Base-by-base conservation (phyloP, 495 filamentous ascomycete genomes). In the Daldinia loculata region DNA sequence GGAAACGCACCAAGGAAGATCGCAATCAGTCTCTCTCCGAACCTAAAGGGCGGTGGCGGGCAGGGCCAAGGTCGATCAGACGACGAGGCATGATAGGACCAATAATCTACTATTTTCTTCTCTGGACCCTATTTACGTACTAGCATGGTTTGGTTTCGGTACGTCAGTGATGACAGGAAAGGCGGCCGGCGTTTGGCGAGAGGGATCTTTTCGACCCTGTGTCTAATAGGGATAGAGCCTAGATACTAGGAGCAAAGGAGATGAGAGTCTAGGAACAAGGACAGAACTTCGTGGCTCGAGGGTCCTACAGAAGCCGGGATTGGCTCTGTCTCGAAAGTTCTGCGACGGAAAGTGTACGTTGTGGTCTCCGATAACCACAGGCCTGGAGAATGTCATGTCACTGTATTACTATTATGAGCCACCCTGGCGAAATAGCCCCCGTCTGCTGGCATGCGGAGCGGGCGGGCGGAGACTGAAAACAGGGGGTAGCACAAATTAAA, bases 11-110 rank as follows among this genome's bases (percentile, higher is more conserved):
- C 77, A 0, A 82, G 76, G 55, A 84, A 83, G 74, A 84, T 85
- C 55, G 74, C 83, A 15, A 83, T 85, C 50, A 84, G 77, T 60
- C 74, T 85, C 51, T 81, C 81, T 43, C 64, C 79, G 1, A 67
- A 71, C 11, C 57, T 80, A 4, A 84, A 82, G 70, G 45, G 69
- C 15, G 72, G 67, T 0, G 70, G 66, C 39, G 39, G 58, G 14
- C 76, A 69, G 32, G 48, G 62, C 3, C 67, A 74, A 27, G 59
- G 72, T 26, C 69, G 70, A 66, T 66, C 63, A 4, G 63, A 68
- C 53, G 63, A 74, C 19, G 71, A 72, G 48, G 61, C 36, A 48
- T 72, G 64, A 76, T 43, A 12, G 61, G 8, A 38, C 32, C 29
- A 32, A 41, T 17, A 52, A 55, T 65, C n/a, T 38, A 53, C 29